Conservation (phyloP, 495 filamentous ascomycete genomes). For the Cercophora newfieldiana region DNA sequence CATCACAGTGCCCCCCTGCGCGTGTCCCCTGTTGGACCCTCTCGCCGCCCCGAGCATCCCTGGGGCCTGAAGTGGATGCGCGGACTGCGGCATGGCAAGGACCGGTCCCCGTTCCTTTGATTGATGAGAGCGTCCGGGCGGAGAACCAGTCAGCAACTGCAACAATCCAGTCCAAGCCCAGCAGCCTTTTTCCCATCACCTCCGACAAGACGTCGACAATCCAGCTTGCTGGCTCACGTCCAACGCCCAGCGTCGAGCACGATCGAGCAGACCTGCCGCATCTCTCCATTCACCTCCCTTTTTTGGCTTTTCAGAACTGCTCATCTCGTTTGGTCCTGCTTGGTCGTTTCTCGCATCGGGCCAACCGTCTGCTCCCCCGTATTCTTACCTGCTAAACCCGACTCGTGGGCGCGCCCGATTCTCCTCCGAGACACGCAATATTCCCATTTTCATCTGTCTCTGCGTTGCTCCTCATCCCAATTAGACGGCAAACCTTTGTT, state of each 20-base stretch:
- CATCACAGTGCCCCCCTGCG: not conserved
- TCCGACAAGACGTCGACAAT: conserved; percentile 4
- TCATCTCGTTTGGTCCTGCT: not conserved
- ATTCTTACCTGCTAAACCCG: not conserved
- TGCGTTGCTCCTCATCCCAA: not conserved
- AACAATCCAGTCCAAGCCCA: conserved; percentile 10
- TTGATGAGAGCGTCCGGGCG: conserved; percentile 15
- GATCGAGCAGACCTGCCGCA: conserved; percentile 7
- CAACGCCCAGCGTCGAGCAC: conserved; percentile 7
- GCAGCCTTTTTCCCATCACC: conserved; percentile 5
- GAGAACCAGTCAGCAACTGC: conserved; percentile 15
- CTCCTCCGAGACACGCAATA: not conserved
- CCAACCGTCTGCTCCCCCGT: not conserved
- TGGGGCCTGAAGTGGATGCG: conserved; percentile 2
- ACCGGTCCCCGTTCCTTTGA: conserved; percentile 10
- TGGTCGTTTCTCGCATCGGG: not conserved
- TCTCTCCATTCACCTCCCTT: not conserved
- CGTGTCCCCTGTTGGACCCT: conserved; percentile 17
- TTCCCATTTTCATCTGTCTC: not conserved
- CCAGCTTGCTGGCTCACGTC: not conserved
- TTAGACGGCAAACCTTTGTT: not conserved
- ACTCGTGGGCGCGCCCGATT: not conserved
- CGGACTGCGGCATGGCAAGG: conserved; percentile 10
- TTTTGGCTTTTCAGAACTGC: conserved; percentile 3
- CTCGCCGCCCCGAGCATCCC: conserved; percentile 5